Evolutionary conservation across 202 grass and related monocot species (phyloP), one percentile per base, ranked within the genome.

Genomic region (Panicum virgatum): DNA sequence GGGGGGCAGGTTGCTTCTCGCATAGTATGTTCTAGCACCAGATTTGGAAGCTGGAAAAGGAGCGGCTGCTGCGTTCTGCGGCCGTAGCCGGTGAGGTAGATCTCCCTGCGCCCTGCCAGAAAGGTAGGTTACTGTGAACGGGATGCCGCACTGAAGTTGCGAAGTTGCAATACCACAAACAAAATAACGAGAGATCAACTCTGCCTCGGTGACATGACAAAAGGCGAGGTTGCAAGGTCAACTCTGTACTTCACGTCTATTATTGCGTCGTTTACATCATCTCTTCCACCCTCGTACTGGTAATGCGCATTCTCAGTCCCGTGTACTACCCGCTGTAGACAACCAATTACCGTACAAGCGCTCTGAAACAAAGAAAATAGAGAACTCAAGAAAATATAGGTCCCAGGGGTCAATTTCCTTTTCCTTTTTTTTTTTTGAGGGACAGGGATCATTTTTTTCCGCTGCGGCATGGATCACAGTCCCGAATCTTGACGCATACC

Each of bases 91-190:
- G 13, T 4, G 12, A 63, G 39, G 39, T 26, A 51, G 69, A 12
- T 67, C 34, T 62, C 69, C 27, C 25, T 44, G 38, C 23, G 13
- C 19, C 6, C 44, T 43, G 27, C 66, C 29, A 61, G 23, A 68
- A 36, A 68, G 68, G 32, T 80, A 20, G 68, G 81, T 32, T 40
- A 25, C 32, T 74, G 50, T 51, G 75, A 79, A 74, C 26, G 37
- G 45, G 51, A 62, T 62, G 69, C 42, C 25, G 62, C 34, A 43
- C 56, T 37, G 30, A 43, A 26, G 10, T 71, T n/a, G 73, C 51
- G 32, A 69, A 66, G 7, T 71, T 16, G 56, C 50, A 71, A 59
- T 16, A 13, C 40, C 62, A 62, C 34, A 73, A 13, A 69, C 43
- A 66, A 18, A 27, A 36, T 30, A 78, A 15, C 58, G 6, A 44